Percentiles rank a stretch among this genome's conserved stretches.
Conservation (phyloP, 1,284 basidiomycete species). For the Rhodotorula sp. region DNA sequence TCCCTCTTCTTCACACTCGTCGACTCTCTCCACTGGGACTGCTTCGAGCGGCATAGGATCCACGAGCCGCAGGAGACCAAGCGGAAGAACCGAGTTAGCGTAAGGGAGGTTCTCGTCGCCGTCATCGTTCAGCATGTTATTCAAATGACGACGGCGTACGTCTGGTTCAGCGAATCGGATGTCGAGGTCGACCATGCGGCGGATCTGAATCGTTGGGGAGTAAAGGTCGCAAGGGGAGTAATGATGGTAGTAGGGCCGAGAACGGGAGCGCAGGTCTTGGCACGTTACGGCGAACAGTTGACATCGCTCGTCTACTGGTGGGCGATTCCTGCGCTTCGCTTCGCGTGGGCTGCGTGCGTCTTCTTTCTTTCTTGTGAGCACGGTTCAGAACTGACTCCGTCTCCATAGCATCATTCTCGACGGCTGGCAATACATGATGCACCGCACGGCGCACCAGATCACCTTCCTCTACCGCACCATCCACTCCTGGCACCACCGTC, state of each 20-base stretch:
- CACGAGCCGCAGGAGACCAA: conserved; percentile 83
- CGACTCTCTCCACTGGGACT: conserved; percentile 66
- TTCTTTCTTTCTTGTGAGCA: too few relatives aligned
- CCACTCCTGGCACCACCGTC: conserved; percentile 92
- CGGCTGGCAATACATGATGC: conserved; percentile 97
- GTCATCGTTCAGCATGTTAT: conserved; percentile 81
- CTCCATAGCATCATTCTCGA: conserved; percentile 80
- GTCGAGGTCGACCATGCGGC: conserved; percentile 57
- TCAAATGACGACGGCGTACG: conserved; percentile 73
- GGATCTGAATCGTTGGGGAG: conserved; percentile 53
- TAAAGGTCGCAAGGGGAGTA: conserved; percentile 53
- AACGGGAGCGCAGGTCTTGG: conserved; percentile 51
- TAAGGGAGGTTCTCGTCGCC: conserved; percentile 67
- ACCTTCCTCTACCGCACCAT: conserved; percentile 87
- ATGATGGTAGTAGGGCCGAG: conserved; percentile 54
- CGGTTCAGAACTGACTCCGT: conserved; percentile 9
- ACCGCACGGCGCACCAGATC: conserved; percentile 66
- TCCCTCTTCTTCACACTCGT: conserved; percentile 78
- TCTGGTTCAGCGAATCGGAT: conserved; percentile 64
- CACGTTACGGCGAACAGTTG: conserved; percentile 56
- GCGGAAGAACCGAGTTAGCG: conserved; percentile 71
- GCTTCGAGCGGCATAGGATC: conserved; percentile 80
- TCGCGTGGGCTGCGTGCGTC: conserved; percentile 80
- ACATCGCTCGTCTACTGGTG: conserved; percentile 89
- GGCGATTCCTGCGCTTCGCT: conserved; percentile 74